Evolutionary conservation across 1,284 basidiomycete species (phyloP), one percentile per base, ranked within the genome.

Genomic region (Ustanciosporium gigantosporum): DNA sequence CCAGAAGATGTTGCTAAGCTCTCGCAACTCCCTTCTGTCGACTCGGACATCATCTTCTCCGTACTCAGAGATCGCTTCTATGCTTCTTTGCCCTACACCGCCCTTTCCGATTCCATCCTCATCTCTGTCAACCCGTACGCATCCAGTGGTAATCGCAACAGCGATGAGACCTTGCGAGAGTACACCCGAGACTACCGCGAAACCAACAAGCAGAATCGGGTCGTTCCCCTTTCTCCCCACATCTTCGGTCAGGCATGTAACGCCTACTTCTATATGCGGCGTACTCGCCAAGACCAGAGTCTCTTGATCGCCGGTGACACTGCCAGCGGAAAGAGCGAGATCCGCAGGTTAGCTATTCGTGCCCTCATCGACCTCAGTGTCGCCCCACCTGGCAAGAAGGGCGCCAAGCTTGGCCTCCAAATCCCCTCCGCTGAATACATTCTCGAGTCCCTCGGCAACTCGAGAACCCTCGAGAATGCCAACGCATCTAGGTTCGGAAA

Each of bases 261-360:
- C 80, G 88, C 90, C 11, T 97, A 95, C 81, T 96, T 92, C 79
- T 91, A 97, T 80, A 96, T 97, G 91, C 83, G 86, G 41, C 83
- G 94, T 65, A 97, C 93, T 0, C 85, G 86, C 1, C 90, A 95
- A 81, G 94, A 98, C 79, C 92, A 97, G 80, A 86, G 87, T 51
- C 84, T 98, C 24, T 52, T 76, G 38, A 66, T 76, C 44, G 50
- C 58, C 55, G 92, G 92, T 31, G 91, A 95, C 77, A 90, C 91
- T 0, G 88, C 88, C 14, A 91, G 90, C 42, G 94, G 94, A 46
- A 97, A 97, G 80, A 91, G 89, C 0, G 92, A 97, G 79, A 88
- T 87, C 68, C 84, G 89, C 31, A 83, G 91, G 25, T 82, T 97
- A n/a, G 86, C 90, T 11, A 89, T 95, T 79, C 92, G 93, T 78